Percentiles rank a stretch among this genome's conserved stretches.
Conservation (phyloP, 345 rosid genomes). For the Gossypium anomalum region DNA sequence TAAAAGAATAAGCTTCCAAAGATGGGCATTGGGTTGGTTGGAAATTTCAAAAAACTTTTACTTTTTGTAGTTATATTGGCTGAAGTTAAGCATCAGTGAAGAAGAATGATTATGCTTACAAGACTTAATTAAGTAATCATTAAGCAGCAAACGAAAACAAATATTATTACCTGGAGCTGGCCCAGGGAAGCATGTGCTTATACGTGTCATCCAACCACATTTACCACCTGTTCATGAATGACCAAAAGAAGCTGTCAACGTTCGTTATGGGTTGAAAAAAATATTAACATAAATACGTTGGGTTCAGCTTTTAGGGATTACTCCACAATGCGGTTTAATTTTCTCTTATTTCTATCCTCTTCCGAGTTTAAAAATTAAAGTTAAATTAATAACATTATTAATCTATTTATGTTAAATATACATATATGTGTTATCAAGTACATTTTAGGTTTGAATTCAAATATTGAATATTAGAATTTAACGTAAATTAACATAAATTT, state of each 20-base stretch:
- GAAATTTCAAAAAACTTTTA: not conserved
- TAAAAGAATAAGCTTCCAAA: not conserved
- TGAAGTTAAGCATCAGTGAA: constrained; percentile 14
- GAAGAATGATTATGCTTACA: not conserved
- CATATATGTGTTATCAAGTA: no score
- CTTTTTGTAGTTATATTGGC: not conserved
- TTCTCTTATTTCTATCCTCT: no score
- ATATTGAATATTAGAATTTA: no score
- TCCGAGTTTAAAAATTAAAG: no score
- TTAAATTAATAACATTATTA: no score
- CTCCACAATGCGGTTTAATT: not conserved
- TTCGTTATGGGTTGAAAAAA: not conserved
- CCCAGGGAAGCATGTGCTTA: constrained; percentile 8
- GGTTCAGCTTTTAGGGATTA: not conserved
- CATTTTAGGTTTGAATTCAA: no score
- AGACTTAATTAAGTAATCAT: not conserved
- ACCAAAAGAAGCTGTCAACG: constrained; percentile 30
- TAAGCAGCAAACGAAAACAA: not conserved
- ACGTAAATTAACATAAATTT: no score
- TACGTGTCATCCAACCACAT: constrained; percentile 20
- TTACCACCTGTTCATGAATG: constrained; percentile 12
- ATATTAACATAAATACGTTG: not conserved
- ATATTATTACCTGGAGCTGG: not conserved
- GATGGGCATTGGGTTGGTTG: not conserved
- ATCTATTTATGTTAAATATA: no score